Evolutionary conservation across 2,329 filamentous ascomycete species (phyloP).

Genomic region (Stemphylium beticola): DNA sequence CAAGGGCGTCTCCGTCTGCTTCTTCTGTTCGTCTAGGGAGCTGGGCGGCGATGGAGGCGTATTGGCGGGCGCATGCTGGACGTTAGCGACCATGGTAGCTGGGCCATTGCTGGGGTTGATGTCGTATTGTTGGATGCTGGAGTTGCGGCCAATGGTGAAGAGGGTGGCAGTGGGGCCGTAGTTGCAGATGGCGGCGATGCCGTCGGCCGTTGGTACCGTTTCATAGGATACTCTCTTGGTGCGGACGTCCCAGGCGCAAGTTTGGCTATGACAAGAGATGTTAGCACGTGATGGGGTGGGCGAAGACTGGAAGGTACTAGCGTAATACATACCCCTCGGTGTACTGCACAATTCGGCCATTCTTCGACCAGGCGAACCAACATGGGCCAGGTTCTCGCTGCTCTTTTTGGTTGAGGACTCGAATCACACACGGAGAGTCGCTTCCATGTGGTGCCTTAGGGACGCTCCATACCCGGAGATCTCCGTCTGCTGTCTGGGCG

Average conservation of each 20-base stretch:
- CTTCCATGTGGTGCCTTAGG: conserved; percentile 74
- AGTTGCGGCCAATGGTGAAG: conserved; percentile 87
- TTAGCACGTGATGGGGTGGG: conserved; percentile 25
- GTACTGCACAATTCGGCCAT: conserved; percentile 91
- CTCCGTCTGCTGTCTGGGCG: conserved; percentile 88
- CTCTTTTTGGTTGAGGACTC: conserved; percentile 82
- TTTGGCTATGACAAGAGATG: conserved; percentile 64
- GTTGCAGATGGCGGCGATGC: conserved; percentile 80
- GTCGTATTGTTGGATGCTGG: conserved; percentile 94
- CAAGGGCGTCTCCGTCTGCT: conserved; percentile 45
- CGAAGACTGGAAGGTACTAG: background rate
- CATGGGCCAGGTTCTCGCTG: conserved; percentile 77
- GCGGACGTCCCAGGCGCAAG: conserved; percentile 92
- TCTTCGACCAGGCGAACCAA: conserved; percentile 99
- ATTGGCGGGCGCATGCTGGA: conserved; percentile 81
- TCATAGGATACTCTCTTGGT: conserved; percentile 97
- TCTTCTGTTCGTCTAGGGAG: conserved; percentile 73
- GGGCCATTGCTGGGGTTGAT: conserved; percentile 71
- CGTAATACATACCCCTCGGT: conserved; percentile 76
- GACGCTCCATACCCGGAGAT: conserved; percentile 95
- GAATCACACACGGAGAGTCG: conserved; percentile 84
- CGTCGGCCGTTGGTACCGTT: conserved; percentile 81
- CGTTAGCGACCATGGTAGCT: conserved; percentile 79
- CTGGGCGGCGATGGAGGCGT: conserved; percentile 83
- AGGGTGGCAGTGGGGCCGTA: conserved; percentile 90